Evolutionary conservation across 768 basidiomycete genomes (phyloP), one percentile per base, ranked within the genome.

Genomic region (Russula ochroleuca): DNA sequence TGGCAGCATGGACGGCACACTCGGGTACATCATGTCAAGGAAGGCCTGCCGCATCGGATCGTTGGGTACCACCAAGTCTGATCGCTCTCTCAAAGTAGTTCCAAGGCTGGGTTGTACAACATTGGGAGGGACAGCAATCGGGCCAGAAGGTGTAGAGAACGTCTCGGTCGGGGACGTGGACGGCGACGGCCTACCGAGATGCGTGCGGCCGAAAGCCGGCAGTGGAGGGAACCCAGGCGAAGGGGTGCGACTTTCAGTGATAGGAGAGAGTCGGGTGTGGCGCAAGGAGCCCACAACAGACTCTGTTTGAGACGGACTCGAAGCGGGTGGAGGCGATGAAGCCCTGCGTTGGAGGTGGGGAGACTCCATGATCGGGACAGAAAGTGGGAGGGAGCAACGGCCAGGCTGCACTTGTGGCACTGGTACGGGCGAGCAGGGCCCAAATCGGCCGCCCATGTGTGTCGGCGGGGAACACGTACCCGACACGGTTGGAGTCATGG

Each of bases 201-300:
- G 37, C 0, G 25, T 48, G 28, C 57, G 37, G 40, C 57, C 57
- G 23, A 64, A 64, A 9, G 51, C 15, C 0, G 63, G 57, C 31
- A 41, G 28, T 14, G 52, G 17, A 4, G 45, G 63, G 6, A 59
- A 17, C 1, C n/a, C 28, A 10, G 57, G 49, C n/a, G 57, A 64
- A 17, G 57, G 45, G 5, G 63, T 53, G n/a, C 51, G 52, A 40
- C 63, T 59, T 19, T 64, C 63, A 17, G 51, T 55, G 31, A 64
- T 64, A 17, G 57, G 13, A 37, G 63, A 54, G 37, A 59, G 63
- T 6, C 31, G 31, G 3, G 52, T 59, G 28, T 57, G 52, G 31
- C 14, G 47, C 38, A 64, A 49, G 25, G 63, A 59, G 15, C 45
- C 57, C 23, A 59, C 57, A 8, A 59, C 63, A 13, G 63, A 64